Evolutionary conservation across 176 grass and related monocot genomes (phyloP).

Genomic region (Avena sativa): DNA sequence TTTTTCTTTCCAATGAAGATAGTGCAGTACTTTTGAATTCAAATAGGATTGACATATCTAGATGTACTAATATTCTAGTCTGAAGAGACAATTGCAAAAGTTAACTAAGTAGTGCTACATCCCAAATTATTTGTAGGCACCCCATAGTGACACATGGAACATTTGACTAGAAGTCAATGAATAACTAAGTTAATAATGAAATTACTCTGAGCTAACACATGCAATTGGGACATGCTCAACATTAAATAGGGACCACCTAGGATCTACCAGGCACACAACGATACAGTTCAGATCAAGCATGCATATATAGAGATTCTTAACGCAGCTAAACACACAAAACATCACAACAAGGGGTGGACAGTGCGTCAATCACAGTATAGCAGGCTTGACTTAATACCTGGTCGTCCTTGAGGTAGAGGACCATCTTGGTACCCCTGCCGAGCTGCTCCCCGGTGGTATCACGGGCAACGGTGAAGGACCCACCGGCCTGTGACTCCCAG

Average conservation of each 20-base stretch:
- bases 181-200: too few species aligned
- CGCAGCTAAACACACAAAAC: background rate
- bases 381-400: constrained; percentile 52
- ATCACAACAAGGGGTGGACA: background rate
- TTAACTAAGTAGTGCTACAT: too few species aligned
- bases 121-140: too few species aligned
- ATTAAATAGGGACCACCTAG: too few species aligned
- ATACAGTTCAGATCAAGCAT: background rate
- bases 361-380: background rate
- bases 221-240: too few species aligned
- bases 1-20: background rate
- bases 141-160: too few species aligned
- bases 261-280: too few species aligned
- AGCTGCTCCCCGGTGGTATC: constrained; percentile 72
- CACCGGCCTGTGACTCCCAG: constrained; percentile 87
- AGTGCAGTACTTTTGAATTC: background rate
- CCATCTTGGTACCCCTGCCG: constrained; percentile 86
- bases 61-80: too few species aligned
- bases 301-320: background rate
- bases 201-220: too few species aligned
- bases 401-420: constrained; percentile 84
- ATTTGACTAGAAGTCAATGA: too few species aligned
- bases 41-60: background rate
- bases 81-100: too few species aligned
- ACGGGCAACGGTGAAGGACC: constrained; percentile 79